Evolutionary conservation across 1,284 basidiomycete genomes (phyloP).

Genomic region (Puccinia hordei): DNA sequence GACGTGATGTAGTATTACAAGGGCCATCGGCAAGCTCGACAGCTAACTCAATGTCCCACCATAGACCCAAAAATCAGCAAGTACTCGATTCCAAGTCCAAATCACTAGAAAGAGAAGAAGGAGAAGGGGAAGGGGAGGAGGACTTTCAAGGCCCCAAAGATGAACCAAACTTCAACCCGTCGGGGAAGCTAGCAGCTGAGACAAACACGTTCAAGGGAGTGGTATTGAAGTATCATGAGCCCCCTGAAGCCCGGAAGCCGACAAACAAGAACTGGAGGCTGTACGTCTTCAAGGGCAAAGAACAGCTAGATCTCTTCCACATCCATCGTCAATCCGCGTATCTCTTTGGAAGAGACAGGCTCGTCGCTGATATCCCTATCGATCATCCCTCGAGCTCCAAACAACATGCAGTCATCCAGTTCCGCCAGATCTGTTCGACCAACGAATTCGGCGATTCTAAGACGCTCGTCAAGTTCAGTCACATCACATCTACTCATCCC

Average conservation of each 20-base stretch:
- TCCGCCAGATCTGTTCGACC: constrained; percentile 78
- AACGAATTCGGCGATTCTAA: constrained; percentile 84
- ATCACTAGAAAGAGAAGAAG: not conserved
- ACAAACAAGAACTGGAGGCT: constrained; percentile 78
- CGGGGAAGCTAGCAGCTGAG: constrained; percentile 89
- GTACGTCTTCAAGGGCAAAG: constrained; percentile 93
- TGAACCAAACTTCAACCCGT: constrained; percentile 81
- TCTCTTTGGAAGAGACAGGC: constrained; percentile 82
- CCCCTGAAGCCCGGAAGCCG: constrained; percentile 93
- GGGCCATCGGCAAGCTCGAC: not conserved
- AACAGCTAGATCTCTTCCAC: constrained; percentile 88
- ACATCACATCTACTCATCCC: not conserved
- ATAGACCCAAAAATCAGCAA: not conserved
- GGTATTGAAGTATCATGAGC: constrained; percentile 96
- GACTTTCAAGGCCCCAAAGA: constrained; percentile 9
- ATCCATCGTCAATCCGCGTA: constrained; percentile 92
- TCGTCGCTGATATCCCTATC: constrained; percentile 83
- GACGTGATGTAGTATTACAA: not conserved
- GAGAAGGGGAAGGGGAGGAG: not conserved
- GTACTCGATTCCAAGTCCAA: not conserved
- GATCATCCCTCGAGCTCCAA: constrained; percentile 98
- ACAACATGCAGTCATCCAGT: constrained; percentile 96
- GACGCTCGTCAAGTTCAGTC: constrained; percentile 73
- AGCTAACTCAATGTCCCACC: not conserved
- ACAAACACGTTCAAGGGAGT: constrained; percentile 86